These are phyloP conservation scores for Barbarea vulgaris DNA, from an alignment of 345 rosid species.

Conservation along the genomic window DNA sequence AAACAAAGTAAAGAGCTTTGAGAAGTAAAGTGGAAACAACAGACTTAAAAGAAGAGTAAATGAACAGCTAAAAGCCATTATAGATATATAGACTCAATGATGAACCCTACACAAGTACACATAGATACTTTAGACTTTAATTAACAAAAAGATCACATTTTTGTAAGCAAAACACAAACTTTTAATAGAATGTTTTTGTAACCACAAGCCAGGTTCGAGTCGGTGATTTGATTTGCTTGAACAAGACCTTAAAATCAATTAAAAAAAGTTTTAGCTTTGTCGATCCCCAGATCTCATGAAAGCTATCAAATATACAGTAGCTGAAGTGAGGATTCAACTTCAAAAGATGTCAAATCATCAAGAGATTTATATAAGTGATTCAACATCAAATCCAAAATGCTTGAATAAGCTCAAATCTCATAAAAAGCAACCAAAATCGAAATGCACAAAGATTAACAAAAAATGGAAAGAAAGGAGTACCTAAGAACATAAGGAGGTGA, in stretches of 20 bases:
- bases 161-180: not conserved
- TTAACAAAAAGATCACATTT: conserved; percentile 18
- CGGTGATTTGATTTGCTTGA: not conserved
- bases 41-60: not conserved
- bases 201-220: not conserved
- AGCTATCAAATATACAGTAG: conserved; percentile 2
- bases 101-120: conserved; percentile 39
- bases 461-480: not conserved
- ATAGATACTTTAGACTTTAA: conserved; percentile 13
- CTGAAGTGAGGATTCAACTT: conserved; percentile 15
- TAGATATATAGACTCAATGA: conserved; percentile 28
- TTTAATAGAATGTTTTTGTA: not conserved
- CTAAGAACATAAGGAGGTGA: not conserved
- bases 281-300: conserved; percentile 34
- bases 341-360: not conserved
- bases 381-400: conserved; percentile 9
- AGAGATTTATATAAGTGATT: not conserved
- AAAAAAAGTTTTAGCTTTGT: not conserved
- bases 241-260: not conserved
- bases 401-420: not conserved
- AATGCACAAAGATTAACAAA: not conserved
- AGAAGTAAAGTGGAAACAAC: conserved; percentile 6
- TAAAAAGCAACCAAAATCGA: not conserved
- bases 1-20: conserved; percentile 20
- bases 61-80: conserved; percentile 9